Evolutionary conservation across 441 rosid species (phyloP), one percentile per base, ranked within the genome.

Genomic region (Eutrema salsugineum): DNA sequence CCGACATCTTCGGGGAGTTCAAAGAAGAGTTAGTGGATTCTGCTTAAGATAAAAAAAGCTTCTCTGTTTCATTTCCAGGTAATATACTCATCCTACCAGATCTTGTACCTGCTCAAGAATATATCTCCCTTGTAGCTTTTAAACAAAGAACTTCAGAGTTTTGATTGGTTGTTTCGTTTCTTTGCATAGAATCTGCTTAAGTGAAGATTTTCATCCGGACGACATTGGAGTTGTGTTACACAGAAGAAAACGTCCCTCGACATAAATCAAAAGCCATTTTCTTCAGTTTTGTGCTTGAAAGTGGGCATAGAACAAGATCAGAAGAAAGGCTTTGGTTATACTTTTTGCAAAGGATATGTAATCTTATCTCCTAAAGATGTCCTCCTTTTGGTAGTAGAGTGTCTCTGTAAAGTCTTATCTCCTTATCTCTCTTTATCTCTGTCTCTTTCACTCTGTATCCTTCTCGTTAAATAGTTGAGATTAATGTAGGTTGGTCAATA

Each of bases 1-100:
- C 86, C 5, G 63, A 86, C 77, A 89, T 93, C 64, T 93, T 88
- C 28, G 97, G 95, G 5, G 93, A 88, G 66, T 85, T 87, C 66
- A 66, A 72, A 1, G 88, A 83, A 67, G 87, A 81, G 33, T 62
- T 74, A 28, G 72, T 68, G 24, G 83, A 80, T 64, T 70, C 83
- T 50, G 74, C 86, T 28, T 73, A 75, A n/a, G n/a, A n/a, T n/a
- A n/a, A n/a, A n/a, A 53, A 63, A 60, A 27, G 57, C 70, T 73
- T 80, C 55, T 56, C 20, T 19, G 38, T 27, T 55, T 30, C 36
- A 36, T 36, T 39, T 51, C 39, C 36, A 66, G 77, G 77, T 66
- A 66, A 27, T 46, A 15, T 7, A 53, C 15, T 63, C 38, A 71
- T n/a, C 53, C 53, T 19, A 39, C 44, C 12, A 39, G 12, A 11